Evolutionary conservation across 148 eudicot species (phyloP), one percentile per base, ranked within the genome.

Genomic region (Persicaria tinctoria): DNA sequence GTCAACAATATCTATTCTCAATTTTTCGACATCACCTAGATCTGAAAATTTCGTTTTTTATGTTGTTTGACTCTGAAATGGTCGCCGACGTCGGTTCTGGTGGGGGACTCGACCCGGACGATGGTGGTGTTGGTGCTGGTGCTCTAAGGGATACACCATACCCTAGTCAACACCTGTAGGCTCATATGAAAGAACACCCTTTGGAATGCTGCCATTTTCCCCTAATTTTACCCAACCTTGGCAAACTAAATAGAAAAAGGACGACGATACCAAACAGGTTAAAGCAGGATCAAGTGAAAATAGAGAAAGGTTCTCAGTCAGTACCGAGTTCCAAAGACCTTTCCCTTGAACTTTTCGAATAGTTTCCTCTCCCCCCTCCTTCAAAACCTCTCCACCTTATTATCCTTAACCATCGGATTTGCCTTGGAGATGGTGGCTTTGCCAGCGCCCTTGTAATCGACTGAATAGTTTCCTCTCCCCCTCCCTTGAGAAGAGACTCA

Each of bases 361-460:
- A n/a, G 2, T 56, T 44, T 2, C 1, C 20, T 63, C 49, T 59
- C 10, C 3, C 3, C 68, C 27, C 14, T 17, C 16, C 44, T 12
- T 86, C 81, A 86, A 51, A 88, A 45, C 81, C 85, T 81, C 44
- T 79, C 73, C 32, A 89, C 14, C 68, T 85, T 89, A 82, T 89
- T 88, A 20, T 84, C 89, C 71, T 81, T 86, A 1, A 85, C 81
- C 75, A 85, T 77, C 5, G 91, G 91, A 50, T 88, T 88, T 7
- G 86, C 85, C 80, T 79, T 76, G 0, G 73, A 80, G 4, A 86
- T 80, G 55, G 79, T 85, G 4, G 76, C 75, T 45, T 75, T 70
- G 0, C 86, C 91, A 3, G 16, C 4, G 4, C 68, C 74, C 78
- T 84, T 88, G 79, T 82, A 86, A 77, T 88, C 86, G 44, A 88